Percentiles rank a stretch among this genome's conserved stretches.
Conservation (phyloP, 169 alveolate species). For the Theileria annulata region DNA sequence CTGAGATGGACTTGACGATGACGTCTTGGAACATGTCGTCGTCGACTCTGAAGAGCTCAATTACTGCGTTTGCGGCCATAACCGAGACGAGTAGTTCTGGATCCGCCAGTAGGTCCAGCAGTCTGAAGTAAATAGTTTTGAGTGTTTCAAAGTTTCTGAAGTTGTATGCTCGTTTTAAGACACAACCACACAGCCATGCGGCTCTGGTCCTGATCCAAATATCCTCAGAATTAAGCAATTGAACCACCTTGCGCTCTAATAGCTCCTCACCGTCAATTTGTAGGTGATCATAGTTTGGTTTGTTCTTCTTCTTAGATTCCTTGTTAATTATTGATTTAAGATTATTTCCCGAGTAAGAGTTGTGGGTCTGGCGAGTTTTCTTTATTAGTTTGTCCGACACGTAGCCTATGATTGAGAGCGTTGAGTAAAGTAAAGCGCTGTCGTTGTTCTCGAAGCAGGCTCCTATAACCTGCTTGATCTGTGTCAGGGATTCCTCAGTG, state of each 20-base stretch:
- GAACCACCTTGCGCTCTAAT: conserved; percentile 24
- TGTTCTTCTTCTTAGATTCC: not conserved
- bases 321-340: not conserved
- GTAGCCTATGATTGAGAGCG: conserved; percentile 21
- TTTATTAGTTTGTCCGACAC: conserved; percentile 22
- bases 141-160: conserved; percentile 46
- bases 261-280: conserved; percentile 60
- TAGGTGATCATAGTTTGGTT: not conserved
- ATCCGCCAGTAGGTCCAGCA: conserved; percentile 41
- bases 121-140: conserved; percentile 27
- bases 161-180: conserved; percentile 14
- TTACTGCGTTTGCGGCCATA: conserved; percentile 51
- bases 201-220: conserved; percentile 59
- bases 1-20: conserved; percentile 36
- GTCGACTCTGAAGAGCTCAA: conserved; percentile 39
- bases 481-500: conserved; percentile 31
- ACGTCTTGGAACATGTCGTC: conserved; percentile 37
- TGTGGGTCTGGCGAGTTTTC: not conserved
- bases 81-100: conserved; percentile 52
- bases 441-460: conserved; percentile 4
- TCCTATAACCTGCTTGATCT: not conserved
- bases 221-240: conserved; percentile 30
- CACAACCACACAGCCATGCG: conserved; percentile 62
- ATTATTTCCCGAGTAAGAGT: not conserved
- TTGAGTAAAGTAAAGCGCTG: conserved; percentile 12